Evolutionary conservation across 2,329 filamentous ascomycete genomes (phyloP), one percentile per base, ranked within the genome.

Genomic region (Aspergillus sp.): DNA sequence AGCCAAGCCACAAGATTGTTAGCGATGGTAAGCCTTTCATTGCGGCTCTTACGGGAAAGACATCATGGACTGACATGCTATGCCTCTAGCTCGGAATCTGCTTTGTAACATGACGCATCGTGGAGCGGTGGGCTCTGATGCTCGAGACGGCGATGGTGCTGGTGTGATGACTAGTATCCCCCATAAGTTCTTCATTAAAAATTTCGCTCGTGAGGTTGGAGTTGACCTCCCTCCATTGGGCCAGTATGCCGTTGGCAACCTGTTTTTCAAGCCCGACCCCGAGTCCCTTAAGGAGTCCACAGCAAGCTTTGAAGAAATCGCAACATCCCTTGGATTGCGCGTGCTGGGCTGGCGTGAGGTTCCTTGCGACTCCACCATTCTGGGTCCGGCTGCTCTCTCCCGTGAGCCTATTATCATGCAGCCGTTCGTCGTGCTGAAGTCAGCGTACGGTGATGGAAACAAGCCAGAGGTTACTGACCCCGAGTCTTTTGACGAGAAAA

Each of bases 41-140:
- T 5, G 7, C 11, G 19, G 19, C 19, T 5, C n/a, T 11, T 9
- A 5, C 6, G 19, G 27, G 26, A 13, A 27, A n/a, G 11, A 40
- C 8, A 43, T 34, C 26, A 7, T 34, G 34, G 8, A 31, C 29
- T 33, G 28, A 39, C 37, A 32, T 32, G 31, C n/a, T 8, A 32
- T 8, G 7, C 12, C 7, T 32, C 10, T 36, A 93, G 88, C 90
- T 56, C 86, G 88, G 55, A 95, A 90, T 71, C 78, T 98, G 50
- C 83, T 98, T 52, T 98, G 93, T 79, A 97, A 98, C 80, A 98
- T 98, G 93, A 97, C 93, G 78, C 93, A 98, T 77, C 86, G 93
- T 68, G 93, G 93, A 77, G 93, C 93, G 52, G 91, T 97, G 59
- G 93, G 93, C 58, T 97, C 93, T 48, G 93, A 98, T 76, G 90